Percentiles rank a stretch among this genome's conserved stretches.
phyloP scores from a whole-genome alignment of 768 basidiomycete species.

The Termitomyces sp. region DNA sequence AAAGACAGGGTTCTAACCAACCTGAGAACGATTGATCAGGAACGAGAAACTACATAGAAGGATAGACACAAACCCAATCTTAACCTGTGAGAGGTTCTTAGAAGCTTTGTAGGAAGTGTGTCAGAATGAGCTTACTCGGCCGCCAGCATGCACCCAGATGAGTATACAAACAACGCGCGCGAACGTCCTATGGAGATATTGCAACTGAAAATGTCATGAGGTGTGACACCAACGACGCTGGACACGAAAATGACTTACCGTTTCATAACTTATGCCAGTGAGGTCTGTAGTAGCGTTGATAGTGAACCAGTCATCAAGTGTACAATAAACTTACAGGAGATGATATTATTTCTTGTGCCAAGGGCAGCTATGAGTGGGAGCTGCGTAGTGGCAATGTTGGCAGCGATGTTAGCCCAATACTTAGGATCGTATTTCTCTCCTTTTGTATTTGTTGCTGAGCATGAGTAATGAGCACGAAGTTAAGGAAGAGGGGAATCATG shows the following conservation, averaged over 20 bases:
- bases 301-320: neutral
- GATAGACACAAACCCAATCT: conserved; percentile 11
- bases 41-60: neutral
- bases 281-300: conserved; percentile 27
- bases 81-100: conserved; percentile 6
- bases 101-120: neutral
- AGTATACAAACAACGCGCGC: conserved; percentile 42
- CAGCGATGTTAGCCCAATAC: conserved; percentile 37
- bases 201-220: conserved; percentile 23
- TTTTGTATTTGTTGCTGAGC: conserved; percentile 24
- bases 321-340: conserved; percentile 22
- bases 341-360: conserved; percentile 50
- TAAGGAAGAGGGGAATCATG: neutral
- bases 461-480: neutral
- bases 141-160: conserved; percentile 42
- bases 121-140: conserved; percentile 27
- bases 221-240: neutral
- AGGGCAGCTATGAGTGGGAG: conserved; percentile 51
- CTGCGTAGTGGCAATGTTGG: conserved; percentile 40
- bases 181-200: conserved; percentile 39
- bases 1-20: conserved; percentile 5
- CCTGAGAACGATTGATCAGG: conserved; percentile 4
- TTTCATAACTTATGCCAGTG: conserved; percentile 45
- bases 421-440: conserved; percentile 27
- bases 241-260: conserved; percentile 17